A percentile compares a stretch with the other conserved stretches of the same genome.
phyloP scores from a whole-genome alignment of 768 basidiomycete genomes.

The Suillus weaverae region DNA sequence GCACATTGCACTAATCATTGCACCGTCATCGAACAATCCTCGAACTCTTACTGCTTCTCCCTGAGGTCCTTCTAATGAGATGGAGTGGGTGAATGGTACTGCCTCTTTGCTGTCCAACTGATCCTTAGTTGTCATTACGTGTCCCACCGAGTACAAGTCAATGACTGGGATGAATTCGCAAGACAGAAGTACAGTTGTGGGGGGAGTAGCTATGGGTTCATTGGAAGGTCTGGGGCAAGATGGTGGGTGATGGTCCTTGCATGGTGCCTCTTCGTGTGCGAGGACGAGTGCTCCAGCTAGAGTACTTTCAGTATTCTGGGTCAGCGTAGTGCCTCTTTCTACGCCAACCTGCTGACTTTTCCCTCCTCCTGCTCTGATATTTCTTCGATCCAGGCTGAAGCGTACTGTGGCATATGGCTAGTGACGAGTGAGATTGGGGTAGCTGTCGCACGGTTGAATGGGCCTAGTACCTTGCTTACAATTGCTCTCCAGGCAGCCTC shows the following conservation, averaged over 20 bases:
- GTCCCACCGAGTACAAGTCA: not conserved
- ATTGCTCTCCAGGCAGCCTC: not conserved
- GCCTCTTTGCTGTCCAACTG: too few relatives aligned
- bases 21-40: constrained; percentile 29
- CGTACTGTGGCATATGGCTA: too few relatives aligned
- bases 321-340: not conserved
- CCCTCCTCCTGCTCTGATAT: not conserved
- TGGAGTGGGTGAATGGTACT: not conserved
- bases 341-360: not conserved
- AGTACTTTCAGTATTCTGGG: not conserved
- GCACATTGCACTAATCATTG: constrained; percentile 30
- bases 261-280: not conserved
- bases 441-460: not conserved
- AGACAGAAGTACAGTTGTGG: too few relatives aligned
- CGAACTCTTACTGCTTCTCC: not conserved
- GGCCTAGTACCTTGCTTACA: not conserved
- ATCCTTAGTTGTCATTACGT: not conserved
- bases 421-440: not conserved
- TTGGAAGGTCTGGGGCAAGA: not conserved
- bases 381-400: too few relatives aligned
- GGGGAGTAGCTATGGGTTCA: not conserved
- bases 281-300: not conserved
- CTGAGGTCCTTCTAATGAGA: not conserved
- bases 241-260: not conserved
- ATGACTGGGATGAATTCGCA: not conserved